Conservation (phyloP, 164 flowering plant species). For the Cinnamomum chago region DNA sequence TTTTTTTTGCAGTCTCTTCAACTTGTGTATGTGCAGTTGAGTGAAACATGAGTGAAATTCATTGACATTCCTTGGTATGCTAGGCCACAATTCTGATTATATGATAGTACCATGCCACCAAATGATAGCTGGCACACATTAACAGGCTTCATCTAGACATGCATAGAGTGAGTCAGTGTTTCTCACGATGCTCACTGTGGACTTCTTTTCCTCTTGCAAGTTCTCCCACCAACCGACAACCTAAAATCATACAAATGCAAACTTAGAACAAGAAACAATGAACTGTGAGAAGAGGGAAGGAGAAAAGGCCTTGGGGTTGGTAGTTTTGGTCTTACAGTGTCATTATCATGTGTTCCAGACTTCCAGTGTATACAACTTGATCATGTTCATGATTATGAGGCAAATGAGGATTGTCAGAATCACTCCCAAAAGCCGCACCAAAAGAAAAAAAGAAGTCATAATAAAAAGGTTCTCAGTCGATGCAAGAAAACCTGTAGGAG, state of each 20-base stretch:
- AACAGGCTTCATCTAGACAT: neutral
- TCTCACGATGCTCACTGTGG: conserved; percentile 41
- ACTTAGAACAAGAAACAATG: neutral
- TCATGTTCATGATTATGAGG: conserved; percentile 89
- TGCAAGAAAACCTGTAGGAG: neutral
- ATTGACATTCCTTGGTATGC: too few relatives aligned
- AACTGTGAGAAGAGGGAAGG: too few relatives aligned
- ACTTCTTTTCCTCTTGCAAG: conserved; percentile 59
- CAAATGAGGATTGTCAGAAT: conserved; percentile 82
- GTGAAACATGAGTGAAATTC: too few relatives aligned
- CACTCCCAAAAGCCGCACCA: conserved; percentile 77
- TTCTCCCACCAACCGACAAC: conserved; percentile 87
- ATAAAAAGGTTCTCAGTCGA: neutral
- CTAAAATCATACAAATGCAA: conserved; percentile 27
- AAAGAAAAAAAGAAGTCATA: neutral
- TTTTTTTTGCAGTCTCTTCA: too few relatives aligned
- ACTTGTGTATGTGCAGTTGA: too few relatives aligned
- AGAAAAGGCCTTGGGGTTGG: too few relatives aligned
- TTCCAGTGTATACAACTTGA: conserved; percentile 96
- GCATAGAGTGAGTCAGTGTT: neutral
- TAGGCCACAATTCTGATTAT: too few relatives aligned
- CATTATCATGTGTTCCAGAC: conserved; percentile 99
- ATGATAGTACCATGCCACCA: neutral
- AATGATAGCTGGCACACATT: neutral
- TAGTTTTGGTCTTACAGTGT: conserved; percentile 53